A percentile compares a stretch with the other conserved stretches of the same genome.
Evolutionary conservation across 371 early-diverging fungal genomes (phyloP).

Genomic region (Apophysomyces ossiformis): DNA sequence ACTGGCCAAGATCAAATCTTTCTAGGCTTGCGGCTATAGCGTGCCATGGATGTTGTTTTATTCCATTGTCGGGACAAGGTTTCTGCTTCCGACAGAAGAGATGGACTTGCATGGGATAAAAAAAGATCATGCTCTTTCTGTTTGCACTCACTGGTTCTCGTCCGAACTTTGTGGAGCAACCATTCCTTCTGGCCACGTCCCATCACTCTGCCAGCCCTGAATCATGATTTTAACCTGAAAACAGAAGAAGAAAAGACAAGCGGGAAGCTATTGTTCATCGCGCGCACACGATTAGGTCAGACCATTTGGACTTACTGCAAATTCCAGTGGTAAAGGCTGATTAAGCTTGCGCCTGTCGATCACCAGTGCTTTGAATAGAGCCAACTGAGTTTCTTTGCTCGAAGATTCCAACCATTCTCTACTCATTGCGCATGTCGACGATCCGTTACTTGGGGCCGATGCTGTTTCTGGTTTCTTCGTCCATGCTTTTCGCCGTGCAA

Average conservation of each 20-base stretch:
- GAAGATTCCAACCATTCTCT: conserved; percentile 11
- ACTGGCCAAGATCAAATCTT: no score
- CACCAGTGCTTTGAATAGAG: conserved; percentile 15
- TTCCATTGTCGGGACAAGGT: no score
- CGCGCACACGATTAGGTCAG: no score
- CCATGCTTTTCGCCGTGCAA: conserved; percentile 12
- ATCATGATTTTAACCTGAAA: conserved; percentile 39
- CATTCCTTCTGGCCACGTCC: conserved; percentile 49
- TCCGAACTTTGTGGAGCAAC: conserved; percentile 18
- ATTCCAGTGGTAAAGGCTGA: conserved; percentile 14
- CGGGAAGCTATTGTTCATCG: background rate
- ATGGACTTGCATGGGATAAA: no score
- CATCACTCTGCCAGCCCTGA: conserved; percentile 45
- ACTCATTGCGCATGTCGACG: background rate
- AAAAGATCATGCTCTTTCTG: background rate
- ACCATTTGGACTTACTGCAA: conserved; percentile 12
- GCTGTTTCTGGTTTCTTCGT: background rate
- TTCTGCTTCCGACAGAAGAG: no score
- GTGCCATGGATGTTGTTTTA: no score
- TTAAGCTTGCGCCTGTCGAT: conserved; percentile 13
- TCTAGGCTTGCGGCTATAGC: no score
- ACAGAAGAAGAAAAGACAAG: background rate
- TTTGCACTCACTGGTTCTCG: conserved; percentile 12
- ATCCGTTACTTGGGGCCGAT: background rate
- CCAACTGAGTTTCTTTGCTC: conserved; percentile 5